phyloP scores from a whole-genome alignment of 1,139 yeast genomes.

The Pichia sp. region DNA sequence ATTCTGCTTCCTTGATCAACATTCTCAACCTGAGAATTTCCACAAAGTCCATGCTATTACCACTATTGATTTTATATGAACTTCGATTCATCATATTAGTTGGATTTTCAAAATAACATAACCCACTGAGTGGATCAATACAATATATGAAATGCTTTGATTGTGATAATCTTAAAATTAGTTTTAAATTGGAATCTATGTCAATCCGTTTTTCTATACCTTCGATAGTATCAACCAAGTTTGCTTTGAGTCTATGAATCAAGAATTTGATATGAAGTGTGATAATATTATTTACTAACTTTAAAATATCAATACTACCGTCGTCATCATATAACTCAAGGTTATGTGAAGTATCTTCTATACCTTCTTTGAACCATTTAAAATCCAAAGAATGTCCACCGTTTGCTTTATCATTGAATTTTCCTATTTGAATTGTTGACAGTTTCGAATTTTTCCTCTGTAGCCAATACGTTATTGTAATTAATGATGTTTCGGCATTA shows the following conservation, averaged over 20 bases:
- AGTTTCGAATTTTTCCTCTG: slow-evolving; percentile 37
- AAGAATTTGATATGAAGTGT: slow-evolving; percentile 27
- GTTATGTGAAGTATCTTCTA: slow-evolving; percentile 29
- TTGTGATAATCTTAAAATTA: slow-evolving; percentile 30
- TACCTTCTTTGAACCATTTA: slow-evolving; percentile 64
- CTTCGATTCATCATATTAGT: slow-evolving; percentile 34
- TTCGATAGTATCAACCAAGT: slow-evolving; percentile 21
- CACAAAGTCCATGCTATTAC: slow-evolving; percentile 30
- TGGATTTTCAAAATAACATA: slow-evolving; percentile 41
- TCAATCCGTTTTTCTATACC: slow-evolving; percentile 27
- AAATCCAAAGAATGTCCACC: slow-evolving; percentile 40
- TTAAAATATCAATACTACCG: slow-evolving; percentile 26
- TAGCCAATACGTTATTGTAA: slow-evolving; percentile 68
- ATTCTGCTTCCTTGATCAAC: slow-evolving; percentile 45
- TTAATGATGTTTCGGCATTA: slow-evolving; percentile 53
- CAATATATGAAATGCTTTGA: slow-evolving; percentile 32
- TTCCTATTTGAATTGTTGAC: slow-evolving; percentile 59
- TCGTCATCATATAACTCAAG: slow-evolving; percentile 15
- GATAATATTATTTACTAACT: slow-evolving; percentile 22
- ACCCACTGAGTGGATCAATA: slow-evolving; percentile 37
- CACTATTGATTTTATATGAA: slow-evolving; percentile 34
- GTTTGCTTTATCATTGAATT: slow-evolving; percentile 34
- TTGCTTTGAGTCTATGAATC: slow-evolving; percentile 23
- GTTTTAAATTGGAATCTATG: slow-evolving; percentile 17
- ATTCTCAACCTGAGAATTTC: slow-evolving; percentile 41